Base-by-base conservation (phyloP, 495 filamentous ascomycete species). In the Neurospora sp. region DNA sequence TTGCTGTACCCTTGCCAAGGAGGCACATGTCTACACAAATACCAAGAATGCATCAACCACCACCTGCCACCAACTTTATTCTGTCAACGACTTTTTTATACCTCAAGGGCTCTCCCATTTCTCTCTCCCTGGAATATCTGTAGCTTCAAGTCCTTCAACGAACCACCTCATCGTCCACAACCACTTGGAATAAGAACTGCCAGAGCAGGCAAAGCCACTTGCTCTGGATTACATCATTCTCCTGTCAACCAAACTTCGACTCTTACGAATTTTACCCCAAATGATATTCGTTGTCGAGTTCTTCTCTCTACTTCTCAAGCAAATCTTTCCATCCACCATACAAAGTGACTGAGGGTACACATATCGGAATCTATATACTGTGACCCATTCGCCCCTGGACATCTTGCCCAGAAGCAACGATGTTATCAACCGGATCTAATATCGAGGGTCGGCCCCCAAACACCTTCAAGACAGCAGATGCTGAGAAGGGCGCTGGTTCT, bases 271-370 rank as follows among this genome's bases (percentile, higher is more conserved):
- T 22, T 12, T 65, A 48, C 59, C 61, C 61, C 71, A 72, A 72
- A 84, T 83, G 82, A 75, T 73, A 59, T 84, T 83, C 75, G 78
- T 79, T 22, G 75, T 79, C 72, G 78, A 83, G 65, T 84, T 84
- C 74, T 84, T 83, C 72, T 82, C 77, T 61, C 81, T 84, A 68
- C 76, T 84, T 44, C 81, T 83, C 59, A 83, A 83, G 72, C 80
- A 81, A 45, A 81, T 82, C 10, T 70, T 69, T 38, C 38, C 44
- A 5, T 42, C 59, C 8, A 48, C 69, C 27, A 9, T 53, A 14
- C 39, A 68, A 14, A 20, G 27, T n/a, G 8, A 39, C 27, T 42
- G 40, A 40, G 48, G 68, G n/a, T 39, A 41, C 12, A 14, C 4
- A 38, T 39, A 31, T 68, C 8, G 27, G 16, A 69, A 8, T 38